Base-by-base conservation (phyloP, 768 basidiomycete genomes). In the Suillus ampliporus region DNA sequence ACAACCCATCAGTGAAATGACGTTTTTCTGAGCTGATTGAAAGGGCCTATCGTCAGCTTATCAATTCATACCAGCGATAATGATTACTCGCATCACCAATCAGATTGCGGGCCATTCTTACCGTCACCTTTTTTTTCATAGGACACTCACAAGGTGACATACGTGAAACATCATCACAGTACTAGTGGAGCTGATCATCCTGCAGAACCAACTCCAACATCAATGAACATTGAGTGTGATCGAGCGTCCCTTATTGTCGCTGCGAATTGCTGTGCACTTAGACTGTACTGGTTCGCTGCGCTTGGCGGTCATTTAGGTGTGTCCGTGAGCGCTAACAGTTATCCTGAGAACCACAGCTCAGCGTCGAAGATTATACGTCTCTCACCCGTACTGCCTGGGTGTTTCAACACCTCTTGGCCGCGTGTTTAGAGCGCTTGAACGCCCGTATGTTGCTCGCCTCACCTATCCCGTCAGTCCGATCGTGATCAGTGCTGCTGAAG, bases 341-440 rank as follows among this genome's bases (percentile, higher is more conserved):
- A 10, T 26, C 46, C 46, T 26, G 23, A 14, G 21, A 47, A 47
- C 10, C 46, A 46, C 46, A 46, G 46, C 11, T 46, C 26, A 56
- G 6, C 26, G 15, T 40, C 19, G 23, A 26, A 56, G 38, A 38
- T 56, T 44, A 44, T 44, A 9, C 43, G 43, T 44, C 43, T 10
- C n/a, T 9, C 43, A 21, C 23, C n/a, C 23, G 38, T 38, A 56
- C 40, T 40, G 54, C 54, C 26, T 40, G 5, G 17, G 31, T 31
- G 31, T 31, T 31, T 40, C 11, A 9, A 34, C 50, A 35, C 31
- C 10, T 51, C 31, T 19, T 11, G 19, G 50, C 50, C 50, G 50
- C 50, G 50, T 56, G 37, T 17, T 40, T 40, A 38, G 54, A 53
- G 38, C 54, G 38, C 38, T 38, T 4, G 53, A 47, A 23, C 53